Base-by-base conservation (phyloP, 2,329 filamentous ascomycete species). In the Colletotrichum sp. region DNA sequence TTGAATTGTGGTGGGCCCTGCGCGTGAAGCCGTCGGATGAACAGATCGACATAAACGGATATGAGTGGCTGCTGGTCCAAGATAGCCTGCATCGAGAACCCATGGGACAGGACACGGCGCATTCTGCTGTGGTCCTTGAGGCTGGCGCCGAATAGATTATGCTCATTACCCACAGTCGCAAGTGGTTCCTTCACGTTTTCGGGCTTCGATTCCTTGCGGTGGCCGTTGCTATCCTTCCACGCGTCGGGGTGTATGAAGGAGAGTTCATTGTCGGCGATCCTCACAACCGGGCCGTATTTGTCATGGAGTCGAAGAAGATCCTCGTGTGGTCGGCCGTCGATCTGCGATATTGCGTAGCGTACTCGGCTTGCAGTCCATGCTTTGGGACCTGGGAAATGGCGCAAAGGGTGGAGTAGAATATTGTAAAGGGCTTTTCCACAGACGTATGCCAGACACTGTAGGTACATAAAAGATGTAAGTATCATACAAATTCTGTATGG, bases 1-100 rank as follows among this genome's bases (percentile, higher is more conserved):
- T n/a, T n/a, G n/a, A n/a, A n/a, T n/a, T n/a, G n/a, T n/a, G n/a
- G n/a, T n/a, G n/a, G n/a, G n/a, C n/a, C n/a, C n/a, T n/a, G n/a
- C n/a, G n/a, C n/a, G n/a, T n/a, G 79, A 61, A 88, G 76, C 38
- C 80, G 82, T 12, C 79, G 52, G 32, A 88, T 81, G 48, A 88
- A 82, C 8, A 85, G 74, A 52, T 84, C 80, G 26, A 86, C 83
- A 76, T 88, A 85, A 0, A 76, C 73, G 72, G 81, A 79, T 72
- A 89, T 78, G 3, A 79, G 52, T 1, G 77, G 71, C 66, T 81
- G 76, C 65, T 83, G 81, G 0, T 73, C 77, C 1, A 76, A 15
- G 72, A 82, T 71, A 1, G 76, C 55, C 62, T 78, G 75, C 18
- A 78, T 78, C 1, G 77, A 78, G 65, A 82, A 82, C 2, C 76